Percentiles rank a stretch among this genome's conserved stretches.
Conservation (phyloP, 2,329 filamentous ascomycete genomes). For the Phialocephala subalpina region DNA sequence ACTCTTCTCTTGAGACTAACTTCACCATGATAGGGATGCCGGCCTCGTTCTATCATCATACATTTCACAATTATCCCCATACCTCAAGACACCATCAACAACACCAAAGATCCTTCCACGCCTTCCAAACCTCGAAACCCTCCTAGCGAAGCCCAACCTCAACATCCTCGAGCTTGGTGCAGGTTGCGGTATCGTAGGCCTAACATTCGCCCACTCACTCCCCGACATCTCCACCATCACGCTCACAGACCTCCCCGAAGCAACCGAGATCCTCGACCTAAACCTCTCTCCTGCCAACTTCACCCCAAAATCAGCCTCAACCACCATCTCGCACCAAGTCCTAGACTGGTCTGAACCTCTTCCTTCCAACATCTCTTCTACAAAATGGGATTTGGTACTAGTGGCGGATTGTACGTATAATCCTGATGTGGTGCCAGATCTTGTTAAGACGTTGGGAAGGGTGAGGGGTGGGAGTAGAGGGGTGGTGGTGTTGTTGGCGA, state of each 20-base stretch:
- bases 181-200: constrained; percentile 74
- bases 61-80: constrained; percentile 32
- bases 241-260: constrained; percentile 73
- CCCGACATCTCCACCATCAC: constrained; percentile 52
- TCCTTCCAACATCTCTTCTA: constrained; percentile 38
- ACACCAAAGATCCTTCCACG: constrained; percentile 18
- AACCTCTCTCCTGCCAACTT: constrained; percentile 49
- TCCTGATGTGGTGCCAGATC: constrained; percentile 67
- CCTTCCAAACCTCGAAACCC: constrained; percentile 29
- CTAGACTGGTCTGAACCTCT: constrained; percentile 71
- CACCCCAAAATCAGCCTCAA: background rate
- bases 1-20: constrained; percentile 24
- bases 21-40: constrained; percentile 44
- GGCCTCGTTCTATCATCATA: constrained; percentile 47
- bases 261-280: constrained; percentile 62
- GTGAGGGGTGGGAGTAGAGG: constrained; percentile 19
- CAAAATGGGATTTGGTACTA: constrained; percentile 64
- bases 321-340: constrained; percentile 51
- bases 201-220: constrained; percentile 53
- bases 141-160: constrained; percentile 43
- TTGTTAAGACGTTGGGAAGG: constrained; percentile 62
- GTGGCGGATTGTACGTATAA: constrained; percentile 81
- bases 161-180: constrained; percentile 70
- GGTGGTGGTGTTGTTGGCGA: constrained; percentile 60
- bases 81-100: background rate